phyloP scores from a whole-genome alignment of 2,329 filamentous ascomycete genomes.

The Epicoccum sorghinum region DNA sequence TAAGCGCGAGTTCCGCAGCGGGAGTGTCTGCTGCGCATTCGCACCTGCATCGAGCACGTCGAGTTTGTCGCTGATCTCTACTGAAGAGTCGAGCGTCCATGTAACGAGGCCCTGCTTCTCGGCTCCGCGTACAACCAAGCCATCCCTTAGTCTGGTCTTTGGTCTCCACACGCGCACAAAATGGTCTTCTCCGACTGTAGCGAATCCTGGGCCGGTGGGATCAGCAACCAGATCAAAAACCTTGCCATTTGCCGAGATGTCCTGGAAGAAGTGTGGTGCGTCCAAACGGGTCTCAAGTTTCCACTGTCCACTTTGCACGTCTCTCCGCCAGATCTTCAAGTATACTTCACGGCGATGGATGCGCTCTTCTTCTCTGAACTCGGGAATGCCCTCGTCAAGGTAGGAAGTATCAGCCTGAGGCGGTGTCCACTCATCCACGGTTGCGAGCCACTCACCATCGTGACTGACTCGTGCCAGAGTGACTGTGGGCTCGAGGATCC shows the following conservation, averaged over 20 bases:
- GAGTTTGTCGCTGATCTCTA: conserved; percentile 52
- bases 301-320: conserved; percentile 62
- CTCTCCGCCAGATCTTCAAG: conserved; percentile 88
- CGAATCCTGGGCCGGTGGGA: conserved; percentile 73
- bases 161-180: conserved; percentile 82
- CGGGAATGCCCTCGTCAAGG: conserved; percentile 52
- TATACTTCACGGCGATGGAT: conserved; percentile 70
- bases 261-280: conserved; percentile 70
- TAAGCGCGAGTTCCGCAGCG: conserved; percentile 66
- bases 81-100: conserved; percentile 72
- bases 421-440: conserved; percentile 88
- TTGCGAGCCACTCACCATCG: conserved; percentile 89
- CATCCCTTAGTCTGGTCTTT: conserved; percentile 70
- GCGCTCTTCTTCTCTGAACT: conserved; percentile 53
- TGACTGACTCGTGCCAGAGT: conserved; percentile 75
- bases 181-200: conserved; percentile 83
- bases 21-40: conserved; percentile 30
- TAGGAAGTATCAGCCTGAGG: conserved; percentile 70
- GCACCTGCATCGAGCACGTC: conserved; percentile 32
- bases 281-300: conserved; percentile 84
- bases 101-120: conserved; percentile 64
- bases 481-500: conserved; percentile 78
- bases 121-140: conserved; percentile 65
- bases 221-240: conserved; percentile 78
- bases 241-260: conserved; percentile 54